Evolutionary conservation across 2,329 filamentous ascomycete genomes (phyloP).

Genomic region (Penicillium sp.): DNA sequence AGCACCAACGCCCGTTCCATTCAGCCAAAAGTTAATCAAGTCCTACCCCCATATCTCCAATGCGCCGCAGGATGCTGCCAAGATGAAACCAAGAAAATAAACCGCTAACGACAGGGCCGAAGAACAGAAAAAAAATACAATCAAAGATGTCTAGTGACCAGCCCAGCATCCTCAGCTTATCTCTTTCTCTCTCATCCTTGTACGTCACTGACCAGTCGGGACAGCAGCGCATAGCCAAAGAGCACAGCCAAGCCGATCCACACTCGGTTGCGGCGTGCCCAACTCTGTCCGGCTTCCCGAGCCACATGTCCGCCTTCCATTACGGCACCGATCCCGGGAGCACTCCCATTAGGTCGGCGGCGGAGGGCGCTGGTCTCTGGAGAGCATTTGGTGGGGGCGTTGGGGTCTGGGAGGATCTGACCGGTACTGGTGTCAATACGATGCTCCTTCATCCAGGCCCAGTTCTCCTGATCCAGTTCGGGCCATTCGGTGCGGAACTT

Average conservation of each 20-base stretch:
- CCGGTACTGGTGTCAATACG: conserved; percentile 81
- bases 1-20: conserved; percentile 1
- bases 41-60: conserved; percentile 3
- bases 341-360: conserved; percentile 66
- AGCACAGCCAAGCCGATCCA: conserved; percentile 72
- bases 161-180: conserved; percentile 1
- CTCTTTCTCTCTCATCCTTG: conserved; percentile 38
- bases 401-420: conserved; percentile 62
- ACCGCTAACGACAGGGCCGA: conserved; percentile 24
- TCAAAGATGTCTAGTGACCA: conserved; percentile 9
- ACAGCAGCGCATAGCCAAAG: conserved; percentile 82
- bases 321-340: conserved; percentile 63
- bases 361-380: conserved; percentile 68
- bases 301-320: conserved; percentile 80
- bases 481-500: conserved; percentile 92
- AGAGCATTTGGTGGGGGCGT: conserved; percentile 62
- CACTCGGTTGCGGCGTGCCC: conserved; percentile 80
- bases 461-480: conserved; percentile 86
- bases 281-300: conserved; percentile 79
- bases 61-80: conserved; percentile 26
- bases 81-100: conserved; percentile 3
- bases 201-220: conserved; percentile 70
- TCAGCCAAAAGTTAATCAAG: background rate
- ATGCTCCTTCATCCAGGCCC: conserved; percentile 86
- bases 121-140: conserved; percentile 1